These are phyloP conservation scores for Hygrophorus pudorinus DNA, from an alignment of 768 basidiomycete species.

Conservation along the genomic window DNA sequence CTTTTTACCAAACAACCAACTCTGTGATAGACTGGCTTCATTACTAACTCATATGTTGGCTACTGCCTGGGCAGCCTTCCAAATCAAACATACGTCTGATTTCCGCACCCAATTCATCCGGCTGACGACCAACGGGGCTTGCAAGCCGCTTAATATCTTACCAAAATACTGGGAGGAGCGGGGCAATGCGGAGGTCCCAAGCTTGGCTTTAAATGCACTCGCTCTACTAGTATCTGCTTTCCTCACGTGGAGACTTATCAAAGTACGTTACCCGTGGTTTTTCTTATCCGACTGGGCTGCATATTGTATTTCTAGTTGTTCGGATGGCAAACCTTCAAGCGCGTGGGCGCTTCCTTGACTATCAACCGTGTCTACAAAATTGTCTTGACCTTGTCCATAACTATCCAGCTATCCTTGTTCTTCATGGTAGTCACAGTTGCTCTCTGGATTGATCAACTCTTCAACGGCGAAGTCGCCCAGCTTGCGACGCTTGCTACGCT, in stretches of 20 bases:
- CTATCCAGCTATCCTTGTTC: constrained; percentile 68
- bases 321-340: constrained; percentile 86
- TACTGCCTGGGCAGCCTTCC: constrained; percentile 64
- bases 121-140: constrained; percentile 57
- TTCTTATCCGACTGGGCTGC: not conserved
- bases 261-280: constrained; percentile 30
- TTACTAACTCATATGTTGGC: constrained; percentile 65
- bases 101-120: constrained; percentile 49
- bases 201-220: constrained; percentile 50
- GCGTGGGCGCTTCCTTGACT: constrained; percentile 62
- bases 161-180: constrained; percentile 58
- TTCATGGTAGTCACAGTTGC: constrained; percentile 63
- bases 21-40: constrained; percentile 36
- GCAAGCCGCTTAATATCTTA: constrained; percentile 42
- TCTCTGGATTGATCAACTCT: constrained; percentile 71
- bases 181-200: constrained; percentile 50
- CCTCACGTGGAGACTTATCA: constrained; percentile 66
- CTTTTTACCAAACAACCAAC: constrained; percentile 4
- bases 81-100: constrained; percentile 46
- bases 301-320: constrained; percentile 35
- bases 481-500: constrained; percentile 32
- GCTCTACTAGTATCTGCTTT: constrained; percentile 51
- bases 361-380: constrained; percentile 72
- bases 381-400: constrained; percentile 59
- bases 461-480: constrained; percentile 53